Evolutionary conservation across 345 rosid genomes (phyloP).

Genomic region (Excoecaria agallocha): DNA sequence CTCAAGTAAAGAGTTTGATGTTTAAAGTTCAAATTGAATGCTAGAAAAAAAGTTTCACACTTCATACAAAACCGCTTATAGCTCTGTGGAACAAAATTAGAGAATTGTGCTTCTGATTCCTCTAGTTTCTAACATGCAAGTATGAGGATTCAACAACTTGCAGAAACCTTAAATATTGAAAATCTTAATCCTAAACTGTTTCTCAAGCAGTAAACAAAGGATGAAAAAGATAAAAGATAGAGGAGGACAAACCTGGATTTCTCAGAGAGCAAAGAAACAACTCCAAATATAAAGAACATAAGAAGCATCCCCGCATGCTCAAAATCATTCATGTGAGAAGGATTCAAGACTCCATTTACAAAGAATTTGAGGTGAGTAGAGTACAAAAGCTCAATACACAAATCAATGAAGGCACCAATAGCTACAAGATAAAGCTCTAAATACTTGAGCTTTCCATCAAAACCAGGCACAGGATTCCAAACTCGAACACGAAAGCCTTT

Average conservation of each 20-base stretch:
- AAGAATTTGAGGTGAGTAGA: conserved; percentile 88
- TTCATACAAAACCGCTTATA: no score
- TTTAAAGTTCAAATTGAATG: background rate
- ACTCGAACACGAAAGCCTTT: conserved; percentile 66
- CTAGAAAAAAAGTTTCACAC: background rate
- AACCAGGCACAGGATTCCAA: conserved; percentile 86
- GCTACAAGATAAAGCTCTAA: conserved; percentile 81
- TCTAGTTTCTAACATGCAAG: no score
- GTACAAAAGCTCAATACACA: conserved; percentile 85
- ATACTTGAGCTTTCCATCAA: conserved; percentile 66
- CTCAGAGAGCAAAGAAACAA: conserved; percentile 61
- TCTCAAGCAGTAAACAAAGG: background rate
- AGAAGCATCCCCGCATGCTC: conserved; percentile 98
- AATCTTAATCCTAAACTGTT: background rate
- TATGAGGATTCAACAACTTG: background rate
- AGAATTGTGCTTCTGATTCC: no score
- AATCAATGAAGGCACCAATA: conserved; percentile 68
- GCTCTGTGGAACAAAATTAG: no score
- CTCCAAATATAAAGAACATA: conserved; percentile 85
- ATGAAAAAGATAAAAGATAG: background rate
- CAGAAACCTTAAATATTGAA: background rate
- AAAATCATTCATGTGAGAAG: conserved; percentile 85
- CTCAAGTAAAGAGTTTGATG: background rate
- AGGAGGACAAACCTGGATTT: conserved; percentile 58
- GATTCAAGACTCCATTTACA: conserved; percentile 74